phyloP scores from a whole-genome alignment of 495 filamentous ascomycete species.

The Aspergillus funiculosus region DNA sequence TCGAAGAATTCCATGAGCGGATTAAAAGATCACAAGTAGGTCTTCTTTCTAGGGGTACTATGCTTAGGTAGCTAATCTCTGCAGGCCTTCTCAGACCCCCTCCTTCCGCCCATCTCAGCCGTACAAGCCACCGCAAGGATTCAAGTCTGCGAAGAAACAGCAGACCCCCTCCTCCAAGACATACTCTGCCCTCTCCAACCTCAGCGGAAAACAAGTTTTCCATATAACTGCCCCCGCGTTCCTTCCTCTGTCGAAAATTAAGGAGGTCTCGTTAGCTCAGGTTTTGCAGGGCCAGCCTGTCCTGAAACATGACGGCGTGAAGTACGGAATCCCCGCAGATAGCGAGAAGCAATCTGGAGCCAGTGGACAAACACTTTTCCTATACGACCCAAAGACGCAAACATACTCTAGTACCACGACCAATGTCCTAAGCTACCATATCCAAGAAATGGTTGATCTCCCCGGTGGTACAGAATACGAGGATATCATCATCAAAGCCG shows the following conservation, averaged over 20 bases:
- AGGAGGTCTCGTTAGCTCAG: slow-evolving; percentile 38
- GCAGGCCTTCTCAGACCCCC: slow-evolving; percentile 15
- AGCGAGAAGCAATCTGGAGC: slow-evolving; percentile 30
- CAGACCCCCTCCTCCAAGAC: slow-evolving; percentile 30
- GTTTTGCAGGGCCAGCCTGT: slow-evolving; percentile 40
- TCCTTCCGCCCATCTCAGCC: slow-evolving; percentile 23
- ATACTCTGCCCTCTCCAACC: slow-evolving; percentile 36
- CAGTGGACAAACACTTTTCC: slow-evolving; percentile 30
- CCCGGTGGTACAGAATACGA: slow-evolving; percentile 28
- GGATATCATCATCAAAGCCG: slow-evolving; percentile 29
- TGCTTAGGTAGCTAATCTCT: slow-evolving; percentile 3
- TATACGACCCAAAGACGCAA: slow-evolving; percentile 33
- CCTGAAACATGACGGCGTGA: slow-evolving; percentile 34
- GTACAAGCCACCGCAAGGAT: slow-evolving; percentile 40
- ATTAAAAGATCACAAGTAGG: slow-evolving; percentile 24
- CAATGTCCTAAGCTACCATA: slow-evolving; percentile 38
- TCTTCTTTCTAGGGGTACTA: not conserved
- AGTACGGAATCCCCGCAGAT: slow-evolving; percentile 44
- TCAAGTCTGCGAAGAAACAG: slow-evolving; percentile 36
- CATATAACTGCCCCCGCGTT: slow-evolving; percentile 41
- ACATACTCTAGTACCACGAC: slow-evolving; percentile 29
- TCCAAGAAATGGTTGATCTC: slow-evolving; percentile 41
- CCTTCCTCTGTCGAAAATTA: slow-evolving; percentile 40
- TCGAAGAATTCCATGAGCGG: slow-evolving; percentile 13
- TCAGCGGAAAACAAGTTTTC: slow-evolving; percentile 40